Percentiles rank a stretch among this genome's conserved stretches.
Evolutionary conservation across 2,329 filamentous ascomycete genomes (phyloP).

Genomic region (Keithomyces neogunnii): DNA sequence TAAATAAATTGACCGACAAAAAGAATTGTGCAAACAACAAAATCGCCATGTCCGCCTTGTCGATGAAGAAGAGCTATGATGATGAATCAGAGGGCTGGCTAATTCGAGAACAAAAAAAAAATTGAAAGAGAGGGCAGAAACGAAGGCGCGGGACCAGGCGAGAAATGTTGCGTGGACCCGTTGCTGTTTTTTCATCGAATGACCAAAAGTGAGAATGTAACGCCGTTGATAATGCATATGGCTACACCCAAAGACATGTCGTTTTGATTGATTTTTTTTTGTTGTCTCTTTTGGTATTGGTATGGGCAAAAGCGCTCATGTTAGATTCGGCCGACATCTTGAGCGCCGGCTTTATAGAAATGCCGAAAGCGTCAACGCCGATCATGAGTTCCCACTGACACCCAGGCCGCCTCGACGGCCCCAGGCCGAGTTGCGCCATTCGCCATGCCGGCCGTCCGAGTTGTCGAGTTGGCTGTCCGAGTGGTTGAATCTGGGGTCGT

Average conservation of each 20-base stretch:
- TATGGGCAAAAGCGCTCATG: slow-evolving; percentile 10
- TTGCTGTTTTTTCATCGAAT: slow-evolving; percentile 8
- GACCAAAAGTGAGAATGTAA: slow-evolving; percentile 17
- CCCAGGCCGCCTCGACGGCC: slow-evolving; percentile 42
- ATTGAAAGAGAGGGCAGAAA: background rate
- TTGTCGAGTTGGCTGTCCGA: slow-evolving; percentile 32
- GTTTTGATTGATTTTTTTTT: background rate
- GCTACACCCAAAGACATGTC: slow-evolving; percentile 23
- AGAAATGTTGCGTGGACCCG: slow-evolving; percentile 9
- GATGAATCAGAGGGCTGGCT: background rate
- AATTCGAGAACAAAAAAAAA: background rate
- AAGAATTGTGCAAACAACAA: background rate
- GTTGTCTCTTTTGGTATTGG: slow-evolving; percentile 6
- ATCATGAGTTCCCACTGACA: slow-evolving; percentile 36
- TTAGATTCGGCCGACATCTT: background rate
- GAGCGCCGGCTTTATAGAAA: background rate
- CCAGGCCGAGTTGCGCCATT: slow-evolving; percentile 52
- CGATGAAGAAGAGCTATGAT: background rate
- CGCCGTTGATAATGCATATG: slow-evolving; percentile 30
- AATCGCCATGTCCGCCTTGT: background rate
- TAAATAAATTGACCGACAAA: background rate
- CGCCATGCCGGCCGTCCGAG: slow-evolving; percentile 36
- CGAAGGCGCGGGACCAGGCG: background rate
- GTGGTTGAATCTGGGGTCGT: slow-evolving; percentile 34
- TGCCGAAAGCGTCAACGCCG: background rate